Base-by-base conservation (phyloP, 2,329 filamentous ascomycete genomes). In the Exserohilum rostratum region DNA sequence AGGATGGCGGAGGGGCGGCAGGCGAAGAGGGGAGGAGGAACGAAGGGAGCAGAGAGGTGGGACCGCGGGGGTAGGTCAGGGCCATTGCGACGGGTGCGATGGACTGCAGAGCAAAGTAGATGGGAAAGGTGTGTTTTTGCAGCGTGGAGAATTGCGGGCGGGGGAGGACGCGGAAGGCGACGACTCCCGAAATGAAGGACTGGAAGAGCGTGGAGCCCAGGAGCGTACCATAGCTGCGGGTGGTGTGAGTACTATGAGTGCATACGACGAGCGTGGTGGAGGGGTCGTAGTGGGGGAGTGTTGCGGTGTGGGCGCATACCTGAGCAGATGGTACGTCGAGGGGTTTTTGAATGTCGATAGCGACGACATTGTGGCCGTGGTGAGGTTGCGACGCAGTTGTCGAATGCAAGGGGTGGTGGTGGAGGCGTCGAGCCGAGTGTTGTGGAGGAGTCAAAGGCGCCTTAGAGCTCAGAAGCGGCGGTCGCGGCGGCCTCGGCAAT, bases 171-270 rank as follows among this genome's bases (percentile, higher is more conserved):
- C 83, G 87, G 82, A 89, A 96, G 67, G 91, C 87, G 50, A 93
- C 81, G 47, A 91, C 85, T 54, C 91, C 86, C 46, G 79, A 80
- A 55, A 88, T 79, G 76, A 96, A 97, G 50, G 90, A 89, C 74
- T 98, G 91, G 77, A 92, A 98, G 74, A 96, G 83, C 34, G 91
- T 90, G 25, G 89, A 88, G 61, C 95, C 95, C 12, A 98, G 81
- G 45, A 98, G 84, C 17, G 91, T 92, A 62, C 91, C 92, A 78
- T 96, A 96, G 72, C 91, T 95, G 64, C 13, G 46, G 2, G 38
- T 39, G 6, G 39, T 27, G 38, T 39, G 18, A 40, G 18, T 34
- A n/a, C n/a, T n/a, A 29, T 35, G 30, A 6, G 27, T 49, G 46
- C 7, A 25, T 25, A 25, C 17, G 50, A 52, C 33, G 10, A 31